Base-by-base conservation (phyloP, 1,284 basidiomycete genomes). In the Irpex sp. region DNA sequence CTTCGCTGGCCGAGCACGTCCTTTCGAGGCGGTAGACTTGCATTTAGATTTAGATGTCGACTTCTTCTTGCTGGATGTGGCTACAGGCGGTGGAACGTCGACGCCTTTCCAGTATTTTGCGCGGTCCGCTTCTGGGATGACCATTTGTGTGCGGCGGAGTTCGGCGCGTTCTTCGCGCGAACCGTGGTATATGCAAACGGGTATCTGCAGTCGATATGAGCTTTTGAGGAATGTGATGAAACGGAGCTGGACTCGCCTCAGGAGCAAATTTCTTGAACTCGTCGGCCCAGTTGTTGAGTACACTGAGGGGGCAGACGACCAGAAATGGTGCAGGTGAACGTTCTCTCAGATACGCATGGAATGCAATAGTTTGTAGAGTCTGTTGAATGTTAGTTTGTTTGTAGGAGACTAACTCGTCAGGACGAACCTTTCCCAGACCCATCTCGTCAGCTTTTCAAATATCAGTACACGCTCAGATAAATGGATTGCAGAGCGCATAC, bases 301-400 rank as follows among this genome's bases (percentile, higher is more conserved):
- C 96, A 55, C 93, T 96, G 1, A 97, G 83, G 0, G 96, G 96
- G 67, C 94, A 96, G 11, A 97, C 94, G 64, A 98, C 78, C 52
- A 98, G 84, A 74, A 96, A 96, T 0, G 95, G 95, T 4, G 85
- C 87, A 51, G 89, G 85, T 0, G 86, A 84, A 60, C 89, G 84
- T 65, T 92, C 88, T 38, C 94, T 89, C 0, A 98, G 82, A 75
- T 96, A 91, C 0, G 95, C 94, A 60, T 94, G 87, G 75, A 98
- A 97, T 0, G 96, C 87, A 59, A 98, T 97, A 0, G 90, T 94
- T 81, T 98, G 96, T 0, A 98, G 82, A 0, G 96, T 98, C 91
- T 96, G 68, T 11, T 36, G 38, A 19, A 13, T 15, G 4, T 9
- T 9, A 66, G 58, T 17, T 54, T 55, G 48, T 44, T 36, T 37